Evolutionary conservation across 2,329 filamentous ascomycete genomes (phyloP).

Genomic region (Aureobasidium vineae): DNA sequence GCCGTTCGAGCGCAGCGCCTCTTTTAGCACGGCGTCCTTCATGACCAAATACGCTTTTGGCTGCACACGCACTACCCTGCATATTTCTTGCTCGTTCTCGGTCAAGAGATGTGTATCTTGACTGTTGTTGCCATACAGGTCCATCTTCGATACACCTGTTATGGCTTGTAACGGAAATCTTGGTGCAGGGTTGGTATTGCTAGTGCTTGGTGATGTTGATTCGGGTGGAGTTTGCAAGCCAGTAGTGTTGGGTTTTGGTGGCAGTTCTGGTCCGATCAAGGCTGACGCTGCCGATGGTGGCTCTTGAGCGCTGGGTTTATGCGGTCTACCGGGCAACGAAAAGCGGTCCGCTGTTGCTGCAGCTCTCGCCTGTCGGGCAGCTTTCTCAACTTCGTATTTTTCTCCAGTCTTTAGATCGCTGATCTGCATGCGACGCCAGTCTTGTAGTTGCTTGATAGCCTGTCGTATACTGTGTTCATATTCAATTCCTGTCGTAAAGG

Average conservation of each 20-base stretch:
- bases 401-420: constrained; percentile 82
- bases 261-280: constrained; percentile 75
- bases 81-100: constrained; percentile 80
- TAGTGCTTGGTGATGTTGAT: constrained; percentile 28
- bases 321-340: constrained; percentile 20
- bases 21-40: constrained; percentile 88
- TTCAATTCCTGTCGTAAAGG: constrained; percentile 77
- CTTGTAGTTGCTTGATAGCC: constrained; percentile 86
- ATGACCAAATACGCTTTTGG: constrained; percentile 95
- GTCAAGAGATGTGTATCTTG: constrained; percentile 83
- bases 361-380: constrained; percentile 63
- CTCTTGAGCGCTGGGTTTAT: constrained; percentile 62
- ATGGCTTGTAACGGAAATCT: constrained; percentile 36
- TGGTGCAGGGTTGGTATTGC: constrained; percentile 32
- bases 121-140: constrained; percentile 70
- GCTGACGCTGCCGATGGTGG: constrained; percentile 71
- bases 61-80: constrained; percentile 76
- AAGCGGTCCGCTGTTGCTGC: constrained; percentile 77
- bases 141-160: constrained; percentile 60
- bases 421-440: constrained; percentile 85
- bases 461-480: constrained; percentile 90
- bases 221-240: constrained; percentile 45
- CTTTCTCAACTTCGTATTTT: constrained; percentile 90
- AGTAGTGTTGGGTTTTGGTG: constrained; percentile 55
- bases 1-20: constrained; percentile 85